Conservation (phyloP, 176 grass and related monocot species). For the Zea mays region DNA sequence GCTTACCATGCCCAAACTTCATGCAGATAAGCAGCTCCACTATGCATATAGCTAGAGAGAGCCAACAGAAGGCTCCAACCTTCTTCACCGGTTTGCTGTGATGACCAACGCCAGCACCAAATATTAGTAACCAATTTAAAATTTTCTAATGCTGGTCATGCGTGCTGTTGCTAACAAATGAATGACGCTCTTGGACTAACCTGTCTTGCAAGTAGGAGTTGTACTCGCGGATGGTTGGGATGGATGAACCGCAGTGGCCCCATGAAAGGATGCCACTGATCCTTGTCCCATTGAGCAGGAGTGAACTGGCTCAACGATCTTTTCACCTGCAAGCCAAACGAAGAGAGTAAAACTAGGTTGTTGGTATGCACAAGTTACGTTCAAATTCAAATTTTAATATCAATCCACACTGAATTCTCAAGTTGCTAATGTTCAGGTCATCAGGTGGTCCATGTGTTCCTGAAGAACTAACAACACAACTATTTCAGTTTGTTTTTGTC, state of each 20-base stretch:
- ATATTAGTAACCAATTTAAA: not conserved
- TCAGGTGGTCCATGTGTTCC: not conserved
- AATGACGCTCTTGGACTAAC: constrained; percentile 28
- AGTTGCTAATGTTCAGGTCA: not conserved
- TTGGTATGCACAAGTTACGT: not conserved
- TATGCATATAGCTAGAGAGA: too few species aligned
- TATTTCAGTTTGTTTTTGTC: not conserved
- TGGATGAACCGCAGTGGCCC: constrained; percentile 85
- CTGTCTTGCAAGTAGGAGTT: constrained; percentile 98
- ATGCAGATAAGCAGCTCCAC: constrained; percentile 79
- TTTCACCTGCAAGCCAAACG: constrained; percentile 62
- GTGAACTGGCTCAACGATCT: constrained; percentile 93
- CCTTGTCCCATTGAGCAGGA: constrained; percentile 95
- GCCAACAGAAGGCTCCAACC: too few species aligned
- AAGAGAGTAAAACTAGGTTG: not conserved
- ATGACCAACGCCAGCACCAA: not conserved
- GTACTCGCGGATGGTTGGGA: constrained; percentile 97
- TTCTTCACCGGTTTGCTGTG: not conserved
- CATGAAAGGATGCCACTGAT: constrained; percentile 91
- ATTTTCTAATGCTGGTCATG: not conserved
- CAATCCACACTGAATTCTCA: not conserved
- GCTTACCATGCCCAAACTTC: constrained; percentile 85
- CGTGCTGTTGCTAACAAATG: not conserved
- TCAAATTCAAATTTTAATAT: not conserved
- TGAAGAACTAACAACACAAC: not conserved